phyloP scores from a whole-genome alignment of 176 grass and related monocot genomes.

The Carex scoparia region DNA sequence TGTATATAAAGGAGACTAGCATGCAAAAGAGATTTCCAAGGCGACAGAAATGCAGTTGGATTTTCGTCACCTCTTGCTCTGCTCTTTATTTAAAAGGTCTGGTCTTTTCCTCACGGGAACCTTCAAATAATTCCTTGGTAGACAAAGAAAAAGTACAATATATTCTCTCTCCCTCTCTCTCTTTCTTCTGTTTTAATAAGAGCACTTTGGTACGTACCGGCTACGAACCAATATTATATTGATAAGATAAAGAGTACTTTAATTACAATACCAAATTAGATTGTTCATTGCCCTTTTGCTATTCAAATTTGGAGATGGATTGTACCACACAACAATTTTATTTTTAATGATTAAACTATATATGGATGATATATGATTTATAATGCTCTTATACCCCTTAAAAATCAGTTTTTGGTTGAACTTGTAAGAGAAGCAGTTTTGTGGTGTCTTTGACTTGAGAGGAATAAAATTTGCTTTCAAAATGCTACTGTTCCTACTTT shows the following conservation, averaged over 20 bases:
- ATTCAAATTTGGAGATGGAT: too few relatives aligned
- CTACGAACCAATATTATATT: background rate
- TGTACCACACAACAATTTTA: too few relatives aligned
- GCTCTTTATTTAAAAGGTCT: background rate
- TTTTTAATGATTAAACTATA: too few relatives aligned
- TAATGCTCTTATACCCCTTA: too few relatives aligned
- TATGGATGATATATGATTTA: too few relatives aligned
- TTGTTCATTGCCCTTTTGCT: too few relatives aligned
- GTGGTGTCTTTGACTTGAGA: too few relatives aligned
- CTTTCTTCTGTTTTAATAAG: background rate
- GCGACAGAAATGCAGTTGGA: background rate
- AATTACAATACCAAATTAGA: too few relatives aligned
- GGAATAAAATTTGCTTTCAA: too few relatives aligned
- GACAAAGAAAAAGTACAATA: background rate
- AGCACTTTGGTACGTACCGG: background rate
- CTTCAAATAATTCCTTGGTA: background rate
- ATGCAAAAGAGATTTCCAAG: slow-evolving; percentile 20
- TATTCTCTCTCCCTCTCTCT: background rate
- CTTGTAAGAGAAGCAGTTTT: too few relatives aligned
- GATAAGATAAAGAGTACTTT: background rate
- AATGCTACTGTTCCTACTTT: too few relatives aligned
- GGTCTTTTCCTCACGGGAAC: slow-evolving; percentile 20
- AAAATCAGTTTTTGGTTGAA: too few relatives aligned
- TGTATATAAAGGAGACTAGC: background rate
- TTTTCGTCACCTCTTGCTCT: slow-evolving; percentile 10